Percentiles rank a stretch among this genome's conserved stretches.
Conservation (phyloP, 768 basidiomycete genomes). For the Boletus sp. region DNA sequence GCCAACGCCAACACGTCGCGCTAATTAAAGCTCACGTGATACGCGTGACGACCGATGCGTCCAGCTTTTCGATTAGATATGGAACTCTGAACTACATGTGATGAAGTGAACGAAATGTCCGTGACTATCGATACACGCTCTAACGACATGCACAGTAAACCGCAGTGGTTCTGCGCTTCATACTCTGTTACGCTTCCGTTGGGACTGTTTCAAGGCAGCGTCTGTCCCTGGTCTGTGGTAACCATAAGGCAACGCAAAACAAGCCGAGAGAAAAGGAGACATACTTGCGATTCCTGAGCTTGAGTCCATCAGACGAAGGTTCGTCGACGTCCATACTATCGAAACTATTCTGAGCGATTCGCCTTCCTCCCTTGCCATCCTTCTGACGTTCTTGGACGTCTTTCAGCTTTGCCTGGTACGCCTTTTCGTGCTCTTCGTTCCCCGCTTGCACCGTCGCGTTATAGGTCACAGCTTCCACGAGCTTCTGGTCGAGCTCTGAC, state of each 20-base stretch:
- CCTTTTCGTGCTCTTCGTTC: conserved; percentile 55
- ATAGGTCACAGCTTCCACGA: conserved; percentile 51
- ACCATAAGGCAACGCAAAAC: not conserved
- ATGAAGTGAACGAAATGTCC: not conserved
- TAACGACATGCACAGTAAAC: not conserved
- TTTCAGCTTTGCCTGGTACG: conserved; percentile 50
- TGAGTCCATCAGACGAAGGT: conserved; percentile 39
- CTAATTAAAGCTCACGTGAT: conserved; percentile 33
- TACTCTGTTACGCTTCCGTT: conserved; percentile 58
- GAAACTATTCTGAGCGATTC: conserved; percentile 16
- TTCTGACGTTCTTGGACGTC: conserved; percentile 65
- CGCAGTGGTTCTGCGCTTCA: conserved; percentile 17
- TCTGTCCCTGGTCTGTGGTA: conserved; percentile 34
- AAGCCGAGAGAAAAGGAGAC: conserved; percentile 23
- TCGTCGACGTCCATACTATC: conserved; percentile 71
- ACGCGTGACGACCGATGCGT: conserved; percentile 2
- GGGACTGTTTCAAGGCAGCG: conserved; percentile 42
- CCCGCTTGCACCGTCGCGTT: conserved; percentile 37
- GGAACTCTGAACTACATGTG: not conserved
- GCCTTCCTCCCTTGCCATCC: conserved; percentile 45
- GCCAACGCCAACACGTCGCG: conserved; percentile 22
- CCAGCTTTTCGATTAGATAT: not conserved
- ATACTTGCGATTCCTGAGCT: conserved; percentile 60
- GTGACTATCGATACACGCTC: conserved; percentile 10
- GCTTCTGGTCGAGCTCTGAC: conserved; percentile 66